Percentiles rank a stretch among this genome's conserved stretches.
phyloP scores from a whole-genome alignment of 1,284 basidiomycete genomes.

The Termitomyces sp. region DNA sequence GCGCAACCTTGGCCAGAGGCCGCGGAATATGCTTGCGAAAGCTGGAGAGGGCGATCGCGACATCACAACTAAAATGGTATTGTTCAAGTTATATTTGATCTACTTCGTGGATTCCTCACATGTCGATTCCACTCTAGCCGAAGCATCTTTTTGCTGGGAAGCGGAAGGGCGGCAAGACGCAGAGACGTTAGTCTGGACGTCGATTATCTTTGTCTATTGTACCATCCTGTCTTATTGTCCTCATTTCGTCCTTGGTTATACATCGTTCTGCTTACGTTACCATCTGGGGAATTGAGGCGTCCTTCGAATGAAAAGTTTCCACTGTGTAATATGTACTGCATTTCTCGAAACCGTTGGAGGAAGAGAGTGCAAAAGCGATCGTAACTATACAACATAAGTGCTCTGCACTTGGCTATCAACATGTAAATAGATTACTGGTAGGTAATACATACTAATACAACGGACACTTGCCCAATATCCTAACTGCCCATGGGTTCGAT shows the following conservation, averaged over 20 bases:
- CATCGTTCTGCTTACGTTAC: not conserved
- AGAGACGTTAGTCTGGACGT: slow-evolving; percentile 53
- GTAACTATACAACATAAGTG: not conserved
- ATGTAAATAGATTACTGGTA: not conserved
- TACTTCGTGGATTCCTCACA: not conserved
- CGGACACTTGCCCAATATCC: not conserved
- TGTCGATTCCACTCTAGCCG: slow-evolving; percentile 46
- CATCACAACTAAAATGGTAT: slow-evolving; percentile 77
- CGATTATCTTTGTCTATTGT: not conserved
- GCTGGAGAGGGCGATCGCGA: slow-evolving; percentile 86
- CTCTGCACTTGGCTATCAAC: not conserved
- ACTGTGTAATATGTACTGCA: not conserved
- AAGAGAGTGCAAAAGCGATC: not conserved
- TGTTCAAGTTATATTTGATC: slow-evolving; percentile 13
- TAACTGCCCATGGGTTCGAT: not conserved
- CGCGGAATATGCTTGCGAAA: slow-evolving; percentile 82
- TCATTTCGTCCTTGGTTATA: not conserved
- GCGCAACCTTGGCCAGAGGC: slow-evolving; percentile 80
- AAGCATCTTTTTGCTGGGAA: slow-evolving; percentile 88
- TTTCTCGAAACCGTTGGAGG: not conserved
- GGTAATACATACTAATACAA: not conserved
- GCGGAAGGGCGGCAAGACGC: slow-evolving; percentile 83
- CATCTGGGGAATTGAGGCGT: not conserved
- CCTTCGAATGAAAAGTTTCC: not conserved
- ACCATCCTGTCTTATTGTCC: not conserved